A percentile compares a stretch with the other conserved stretches of the same genome.
Conservation (phyloP, 148 eudicot genomes). For the Vaccinium myrtillus region DNA sequence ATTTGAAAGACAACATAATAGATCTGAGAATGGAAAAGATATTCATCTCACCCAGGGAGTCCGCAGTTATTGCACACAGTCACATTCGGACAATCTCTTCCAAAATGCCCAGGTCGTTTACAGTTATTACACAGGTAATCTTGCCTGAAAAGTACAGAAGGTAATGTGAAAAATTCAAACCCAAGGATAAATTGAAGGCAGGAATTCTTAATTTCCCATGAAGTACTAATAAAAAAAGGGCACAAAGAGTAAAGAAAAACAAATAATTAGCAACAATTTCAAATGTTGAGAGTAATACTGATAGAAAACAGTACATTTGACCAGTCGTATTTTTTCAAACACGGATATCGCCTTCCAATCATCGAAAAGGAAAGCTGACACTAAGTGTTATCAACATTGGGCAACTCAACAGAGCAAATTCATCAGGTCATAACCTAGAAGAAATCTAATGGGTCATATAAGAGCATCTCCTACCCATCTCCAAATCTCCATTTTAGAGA, state of each 20-base stretch:
- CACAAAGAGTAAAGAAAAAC: neutral
- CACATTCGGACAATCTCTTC: conserved; percentile 64
- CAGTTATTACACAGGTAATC: conserved; percentile 61
- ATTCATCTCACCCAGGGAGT: conserved; percentile 51
- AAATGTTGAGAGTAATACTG: neutral
- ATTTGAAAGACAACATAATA: neutral
- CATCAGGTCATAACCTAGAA: neutral
- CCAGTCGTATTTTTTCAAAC: neutral
- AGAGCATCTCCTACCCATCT: too few species aligned
- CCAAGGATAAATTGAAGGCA: neutral
- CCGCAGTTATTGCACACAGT: conserved; percentile 77
- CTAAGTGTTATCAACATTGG: neutral
- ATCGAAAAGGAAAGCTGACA: neutral
- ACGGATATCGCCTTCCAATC: neutral
- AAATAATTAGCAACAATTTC: neutral
- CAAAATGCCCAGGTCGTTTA: conserved; percentile 74
- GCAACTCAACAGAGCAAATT: conserved; percentile 7
- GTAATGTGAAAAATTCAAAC: neutral
- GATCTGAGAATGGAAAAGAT: conserved; percentile 2
- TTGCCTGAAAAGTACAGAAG: conserved; percentile 36
- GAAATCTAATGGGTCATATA: neutral
- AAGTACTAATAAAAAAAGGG: neutral
- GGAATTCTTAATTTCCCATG: neutral
- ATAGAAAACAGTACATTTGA: neutral
- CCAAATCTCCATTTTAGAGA: too few species aligned